phyloP scores from a whole-genome alignment of 164 flowering plant genomes.

The Nymphaea thermarum region DNA sequence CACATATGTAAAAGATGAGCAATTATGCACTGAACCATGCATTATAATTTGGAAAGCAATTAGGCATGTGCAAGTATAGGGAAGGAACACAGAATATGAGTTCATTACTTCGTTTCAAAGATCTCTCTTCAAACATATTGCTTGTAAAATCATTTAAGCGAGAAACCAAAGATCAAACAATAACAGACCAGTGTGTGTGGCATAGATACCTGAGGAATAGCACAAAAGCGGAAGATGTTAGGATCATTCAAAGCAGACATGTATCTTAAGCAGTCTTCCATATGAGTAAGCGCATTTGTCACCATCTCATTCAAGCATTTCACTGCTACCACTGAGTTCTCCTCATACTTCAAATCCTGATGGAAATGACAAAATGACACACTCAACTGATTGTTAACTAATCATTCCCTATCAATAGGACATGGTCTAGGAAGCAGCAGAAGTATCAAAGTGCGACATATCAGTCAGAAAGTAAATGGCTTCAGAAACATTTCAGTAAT shows the following conservation, averaged over 20 bases:
- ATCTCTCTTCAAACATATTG: too few species aligned
- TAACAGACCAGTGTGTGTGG: too few species aligned
- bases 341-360: conserved; percentile 84
- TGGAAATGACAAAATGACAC: not conserved
- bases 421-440: not conserved
- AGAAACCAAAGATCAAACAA: too few species aligned
- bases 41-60: too few species aligned
- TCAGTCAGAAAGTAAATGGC: too few species aligned
- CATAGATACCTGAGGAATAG: conserved; percentile 74
- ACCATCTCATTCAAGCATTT: conserved; percentile 95
- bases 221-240: conserved; percentile 71
- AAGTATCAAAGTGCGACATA: too few species aligned
- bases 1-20: too few species aligned
- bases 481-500: not conserved
- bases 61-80: too few species aligned
- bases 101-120: too few species aligned
- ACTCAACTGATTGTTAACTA: not conserved
- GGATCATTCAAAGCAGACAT: conserved; percentile 60
- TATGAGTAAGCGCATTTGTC: conserved; percentile 75
- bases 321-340: conserved; percentile 74
- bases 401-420: not conserved
- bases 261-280: conserved; percentile 72
- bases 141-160: too few species aligned
- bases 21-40: too few species aligned
- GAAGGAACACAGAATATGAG: too few species aligned